phyloP scores from a whole-genome alignment of 2,329 filamentous ascomycete genomes.

The Macrophomina pseudophaseolina region DNA sequence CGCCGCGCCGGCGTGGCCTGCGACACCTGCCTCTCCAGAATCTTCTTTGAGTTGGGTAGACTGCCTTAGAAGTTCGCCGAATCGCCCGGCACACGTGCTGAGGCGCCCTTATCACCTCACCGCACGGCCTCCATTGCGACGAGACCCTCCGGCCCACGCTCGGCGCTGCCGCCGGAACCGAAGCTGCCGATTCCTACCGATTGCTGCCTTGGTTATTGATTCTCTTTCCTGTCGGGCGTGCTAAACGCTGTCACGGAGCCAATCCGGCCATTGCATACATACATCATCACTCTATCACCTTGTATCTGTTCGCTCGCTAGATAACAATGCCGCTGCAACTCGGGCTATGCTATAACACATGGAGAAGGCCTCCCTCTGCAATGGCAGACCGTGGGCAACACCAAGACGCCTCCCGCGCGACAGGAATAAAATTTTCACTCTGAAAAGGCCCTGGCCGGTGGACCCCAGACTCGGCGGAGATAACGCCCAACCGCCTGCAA shows the following conservation, averaged over 20 bases:
- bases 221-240: neutral
- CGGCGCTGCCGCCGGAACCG: neutral
- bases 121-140: neutral
- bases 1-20: neutral
- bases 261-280: neutral
- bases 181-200: slow-evolving; percentile 9
- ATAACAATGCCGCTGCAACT: neutral
- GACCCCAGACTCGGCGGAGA: neutral
- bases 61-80: neutral
- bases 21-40: neutral
- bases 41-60: neutral
- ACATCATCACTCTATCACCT: neutral
- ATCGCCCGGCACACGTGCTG: neutral
- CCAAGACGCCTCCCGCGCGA: neutral
- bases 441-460: neutral
- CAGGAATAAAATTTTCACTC: neutral
- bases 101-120: neutral
- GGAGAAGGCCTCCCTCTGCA: neutral
- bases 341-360: neutral
- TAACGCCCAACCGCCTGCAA: neutral
- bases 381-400: neutral
- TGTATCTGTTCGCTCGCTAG: neutral
- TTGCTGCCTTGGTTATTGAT: neutral
- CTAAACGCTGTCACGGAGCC: neutral
- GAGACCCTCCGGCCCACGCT: neutral